Conservation (phyloP, 306 rosid genomes). For the Vicia sativa region DNA sequence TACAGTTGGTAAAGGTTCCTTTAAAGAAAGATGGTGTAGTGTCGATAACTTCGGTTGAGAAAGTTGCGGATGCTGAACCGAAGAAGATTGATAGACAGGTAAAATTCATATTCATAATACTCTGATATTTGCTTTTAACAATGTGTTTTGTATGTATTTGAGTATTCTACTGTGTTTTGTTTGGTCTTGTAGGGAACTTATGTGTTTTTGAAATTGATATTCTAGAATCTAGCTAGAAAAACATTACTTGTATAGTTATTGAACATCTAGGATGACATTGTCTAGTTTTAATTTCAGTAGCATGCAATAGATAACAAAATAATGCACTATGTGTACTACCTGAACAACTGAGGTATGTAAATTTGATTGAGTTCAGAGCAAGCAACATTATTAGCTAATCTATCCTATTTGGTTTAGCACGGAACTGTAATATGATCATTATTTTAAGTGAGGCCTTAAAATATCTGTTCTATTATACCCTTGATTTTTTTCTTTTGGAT, state of each 20-base stretch:
- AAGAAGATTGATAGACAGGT: slow-evolving; percentile 86
- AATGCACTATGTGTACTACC: slow-evolving; percentile 14
- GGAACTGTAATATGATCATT: background rate
- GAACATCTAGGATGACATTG: background rate
- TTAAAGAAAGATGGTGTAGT: slow-evolving; percentile 38
- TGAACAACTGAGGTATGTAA: slow-evolving; percentile 9
- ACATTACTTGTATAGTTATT: slow-evolving; percentile 1
- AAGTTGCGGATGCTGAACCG: slow-evolving; percentile 39
- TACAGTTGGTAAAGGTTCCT: slow-evolving; percentile 46
- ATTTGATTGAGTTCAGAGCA: background rate
- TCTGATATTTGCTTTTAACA: slow-evolving; percentile 10
- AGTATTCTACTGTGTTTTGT: slow-evolving; percentile 18
- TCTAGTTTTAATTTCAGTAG: slow-evolving; percentile 5
- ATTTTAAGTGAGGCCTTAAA: background rate
- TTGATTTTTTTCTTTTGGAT: slow-evolving; percentile 8
- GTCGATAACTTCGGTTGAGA: slow-evolving; percentile 35
- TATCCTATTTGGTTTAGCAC: background rate
- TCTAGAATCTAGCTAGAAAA: slow-evolving; percentile 32
- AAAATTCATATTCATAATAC: slow-evolving; percentile 4
- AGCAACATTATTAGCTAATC: slow-evolving; percentile 3
- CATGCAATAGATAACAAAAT: background rate
- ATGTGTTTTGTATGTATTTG: slow-evolving; percentile 6
- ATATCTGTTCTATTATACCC: slow-evolving; percentile 1
- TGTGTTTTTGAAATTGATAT: slow-evolving; percentile 15
- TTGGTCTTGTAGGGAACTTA: slow-evolving; percentile 8